Percentiles rank a stretch among this genome's conserved stretches.
phyloP scores from a whole-genome alignment of 331 rosid species.

The Quercus lobata region DNA sequence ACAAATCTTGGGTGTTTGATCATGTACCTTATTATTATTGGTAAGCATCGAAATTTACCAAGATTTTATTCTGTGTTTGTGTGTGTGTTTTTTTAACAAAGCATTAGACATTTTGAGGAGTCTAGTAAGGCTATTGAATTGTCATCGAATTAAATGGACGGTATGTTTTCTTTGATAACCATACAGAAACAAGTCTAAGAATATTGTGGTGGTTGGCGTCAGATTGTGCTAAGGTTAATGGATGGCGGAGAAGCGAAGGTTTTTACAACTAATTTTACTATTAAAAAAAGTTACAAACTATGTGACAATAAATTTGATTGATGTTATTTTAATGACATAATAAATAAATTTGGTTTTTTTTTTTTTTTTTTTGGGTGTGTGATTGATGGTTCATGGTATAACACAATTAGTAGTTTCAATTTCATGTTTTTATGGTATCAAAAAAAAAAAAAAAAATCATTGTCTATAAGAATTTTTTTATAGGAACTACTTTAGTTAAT shows the following conservation, averaged over 20 bases:
- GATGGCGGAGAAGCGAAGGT: background rate
- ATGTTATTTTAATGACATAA: background rate
- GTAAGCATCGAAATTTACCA: slow-evolving; percentile 24
- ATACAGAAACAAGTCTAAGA: background rate
- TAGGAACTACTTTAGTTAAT: too few species aligned
- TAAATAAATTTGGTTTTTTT: background rate
- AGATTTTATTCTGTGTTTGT: background rate
- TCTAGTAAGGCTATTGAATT: too few species aligned
- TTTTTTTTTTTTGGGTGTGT: too few species aligned
- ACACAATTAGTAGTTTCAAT: background rate
- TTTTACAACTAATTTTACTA: background rate
- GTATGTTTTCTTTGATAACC: background rate
- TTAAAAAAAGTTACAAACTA: too few species aligned
- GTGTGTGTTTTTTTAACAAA: background rate
- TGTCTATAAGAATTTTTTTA: too few species aligned
- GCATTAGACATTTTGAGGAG: too few species aligned
- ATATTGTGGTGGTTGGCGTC: background rate
- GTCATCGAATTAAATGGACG: too few species aligned
- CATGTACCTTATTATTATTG: slow-evolving; percentile 77
- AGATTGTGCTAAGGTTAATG: background rate
- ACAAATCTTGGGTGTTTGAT: slow-evolving; percentile 76
- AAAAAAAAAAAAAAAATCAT: too few species aligned
- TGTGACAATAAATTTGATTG: too few species aligned
- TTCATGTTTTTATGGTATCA: background rate
- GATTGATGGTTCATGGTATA: too few species aligned